Conservation (phyloP, 2,329 filamentous ascomycete species). For the Fusarium musae region DNA sequence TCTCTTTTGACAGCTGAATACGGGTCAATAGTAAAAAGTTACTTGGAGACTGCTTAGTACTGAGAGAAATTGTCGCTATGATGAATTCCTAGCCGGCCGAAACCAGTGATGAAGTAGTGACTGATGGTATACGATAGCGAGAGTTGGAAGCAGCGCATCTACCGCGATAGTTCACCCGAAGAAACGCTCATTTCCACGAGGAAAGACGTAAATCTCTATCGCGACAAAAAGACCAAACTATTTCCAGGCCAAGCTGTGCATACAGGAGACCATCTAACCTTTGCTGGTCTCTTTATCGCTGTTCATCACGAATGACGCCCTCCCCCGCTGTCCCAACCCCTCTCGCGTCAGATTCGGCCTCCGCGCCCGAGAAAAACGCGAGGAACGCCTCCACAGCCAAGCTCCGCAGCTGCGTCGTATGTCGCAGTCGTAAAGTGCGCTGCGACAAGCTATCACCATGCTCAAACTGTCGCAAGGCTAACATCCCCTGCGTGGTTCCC, state of each 20-base stretch:
- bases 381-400: constrained; percentile 37
- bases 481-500: constrained; percentile 63
- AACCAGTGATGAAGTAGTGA: background rate
- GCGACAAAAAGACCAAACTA: background rate
- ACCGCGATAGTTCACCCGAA: background rate
- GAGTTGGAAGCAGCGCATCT: background rate
- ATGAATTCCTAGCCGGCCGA: background rate
- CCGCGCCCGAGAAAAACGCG: constrained; percentile 41
- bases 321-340: background rate
- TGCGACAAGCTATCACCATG: constrained; percentile 68
- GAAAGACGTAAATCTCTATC: background rate
- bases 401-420: constrained; percentile 61
- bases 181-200: background rate
- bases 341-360: constrained; percentile 33
- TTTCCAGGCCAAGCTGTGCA: accelerated
- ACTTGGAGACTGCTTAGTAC: accelerated
- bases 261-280: background rate
- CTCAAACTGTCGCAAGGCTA: constrained; percentile 65
- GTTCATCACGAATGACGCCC: constrained; percentile 4
- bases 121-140: background rate
- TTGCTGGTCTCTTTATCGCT: background rate
- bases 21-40: accelerated
- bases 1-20: accelerated
- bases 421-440: constrained; percentile 65
- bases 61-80: accelerated